A percentile compares a stretch with the other conserved stretches of the same genome.
These are phyloP conservation scores for Xylaria acuta DNA, from an alignment of 495 filamentous ascomycete species.

Conservation along the genomic window DNA sequence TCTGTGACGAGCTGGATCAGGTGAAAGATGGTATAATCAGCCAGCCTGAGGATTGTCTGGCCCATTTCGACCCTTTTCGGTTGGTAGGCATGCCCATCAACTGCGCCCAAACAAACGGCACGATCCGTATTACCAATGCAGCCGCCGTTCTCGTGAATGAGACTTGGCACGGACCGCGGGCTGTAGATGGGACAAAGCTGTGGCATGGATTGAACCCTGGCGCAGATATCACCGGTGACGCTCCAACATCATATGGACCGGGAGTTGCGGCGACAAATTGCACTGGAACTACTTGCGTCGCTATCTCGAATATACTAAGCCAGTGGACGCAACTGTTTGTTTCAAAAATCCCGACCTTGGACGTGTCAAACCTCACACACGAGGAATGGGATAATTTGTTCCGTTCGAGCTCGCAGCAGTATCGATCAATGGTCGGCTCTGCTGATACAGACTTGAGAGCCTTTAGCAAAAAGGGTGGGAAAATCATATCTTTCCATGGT, in stretches of 20 bases:
- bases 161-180: constrained; percentile 33
- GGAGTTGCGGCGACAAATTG: constrained; percentile 36
- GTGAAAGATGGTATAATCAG: constrained; percentile 45
- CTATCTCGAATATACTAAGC: neutral
- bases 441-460: constrained; percentile 49
- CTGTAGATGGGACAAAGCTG: constrained; percentile 29
- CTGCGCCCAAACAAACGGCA: constrained; percentile 24
- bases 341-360: constrained; percentile 31
- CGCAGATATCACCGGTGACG: constrained; percentile 29
- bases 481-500: constrained; percentile 56
- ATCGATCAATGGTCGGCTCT: constrained; percentile 42
- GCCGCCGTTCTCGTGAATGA: constrained; percentile 39
- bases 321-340: constrained; percentile 34
- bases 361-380: constrained; percentile 28
- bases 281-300: constrained; percentile 25
- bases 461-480: constrained; percentile 48
- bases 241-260: neutral
- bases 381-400: constrained; percentile 38
- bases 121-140: constrained; percentile 25
- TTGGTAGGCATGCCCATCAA: constrained; percentile 32
- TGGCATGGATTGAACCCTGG: constrained; percentile 37
- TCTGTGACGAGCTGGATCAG: constrained; percentile 50
- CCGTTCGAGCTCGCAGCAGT: constrained; percentile 36
- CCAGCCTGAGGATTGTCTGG: constrained; percentile 30
- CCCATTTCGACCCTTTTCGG: constrained; percentile 37